These are phyloP conservation scores for Oryza longistaminata DNA, from an alignment of 176 grass and related monocot species.

Conservation along the genomic window DNA sequence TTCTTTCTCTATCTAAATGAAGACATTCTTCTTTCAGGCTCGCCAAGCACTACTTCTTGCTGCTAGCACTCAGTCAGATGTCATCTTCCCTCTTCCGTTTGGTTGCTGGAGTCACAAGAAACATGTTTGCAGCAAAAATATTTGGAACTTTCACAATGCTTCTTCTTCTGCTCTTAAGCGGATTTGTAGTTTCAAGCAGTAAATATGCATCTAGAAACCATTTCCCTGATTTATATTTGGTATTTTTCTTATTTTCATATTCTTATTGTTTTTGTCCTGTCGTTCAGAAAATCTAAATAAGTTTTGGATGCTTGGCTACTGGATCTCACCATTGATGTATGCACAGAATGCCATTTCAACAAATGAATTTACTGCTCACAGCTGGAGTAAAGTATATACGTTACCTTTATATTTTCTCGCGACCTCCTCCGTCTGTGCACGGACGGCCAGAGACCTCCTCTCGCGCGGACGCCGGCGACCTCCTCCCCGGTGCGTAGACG, in stretches of 20 bases:
- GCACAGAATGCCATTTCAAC: constrained; percentile 59
- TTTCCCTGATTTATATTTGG: neutral
- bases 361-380: constrained; percentile 52
- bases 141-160: constrained; percentile 39
- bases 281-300: constrained; percentile 47
- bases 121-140: constrained; percentile 54
- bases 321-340: constrained; percentile 10
- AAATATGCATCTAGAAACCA: neutral
- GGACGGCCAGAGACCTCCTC: too few relatives aligned
- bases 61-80: constrained; percentile 57
- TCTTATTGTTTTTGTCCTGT: neutral
- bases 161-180: constrained; percentile 45
- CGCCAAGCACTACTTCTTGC: constrained; percentile 49
- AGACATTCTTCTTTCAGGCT: constrained; percentile 42
- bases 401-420: neutral
- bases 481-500: too few relatives aligned
- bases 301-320: constrained; percentile 26
- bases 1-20: neutral
- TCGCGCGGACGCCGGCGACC: too few relatives aligned
- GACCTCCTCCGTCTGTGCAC: too few relatives aligned
- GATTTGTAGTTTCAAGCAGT: constrained; percentile 67
- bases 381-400: constrained; percentile 53
- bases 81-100: constrained; percentile 49
- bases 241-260: neutral
- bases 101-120: constrained; percentile 44